These are phyloP conservation scores for Neonectria magnoliae DNA, from an alignment of 2,329 filamentous ascomycete genomes.

Conservation along the genomic window DNA sequence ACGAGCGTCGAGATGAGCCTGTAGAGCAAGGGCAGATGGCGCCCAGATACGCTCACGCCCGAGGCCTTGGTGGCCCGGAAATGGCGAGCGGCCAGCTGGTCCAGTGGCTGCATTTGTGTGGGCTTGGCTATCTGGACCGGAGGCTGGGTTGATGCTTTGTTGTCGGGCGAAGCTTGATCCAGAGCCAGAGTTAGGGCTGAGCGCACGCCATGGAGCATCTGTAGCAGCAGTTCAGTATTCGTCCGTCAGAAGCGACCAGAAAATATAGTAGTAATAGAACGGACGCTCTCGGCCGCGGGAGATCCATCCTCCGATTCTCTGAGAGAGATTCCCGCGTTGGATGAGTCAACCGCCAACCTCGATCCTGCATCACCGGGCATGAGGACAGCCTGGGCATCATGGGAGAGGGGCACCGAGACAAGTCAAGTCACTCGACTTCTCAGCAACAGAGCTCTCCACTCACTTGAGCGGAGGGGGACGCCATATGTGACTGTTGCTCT, in stretches of 20 bases:
- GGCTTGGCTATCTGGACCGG: constrained; percentile 39
- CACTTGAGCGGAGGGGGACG: neutral
- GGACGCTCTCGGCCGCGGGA: constrained; percentile 22
- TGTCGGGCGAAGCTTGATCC: constrained; percentile 25
- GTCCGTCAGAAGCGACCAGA: neutral
- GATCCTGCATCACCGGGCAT: neutral
- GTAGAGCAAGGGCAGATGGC: constrained; percentile 66
- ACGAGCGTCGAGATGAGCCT: constrained; percentile 63
- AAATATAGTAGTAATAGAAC: neutral
- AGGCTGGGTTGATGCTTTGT: constrained; percentile 29
- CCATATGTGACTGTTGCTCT: neutral
- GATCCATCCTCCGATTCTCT: constrained; percentile 1
- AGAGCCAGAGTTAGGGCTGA: constrained; percentile 39
- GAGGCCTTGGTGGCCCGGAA: constrained; percentile 59
- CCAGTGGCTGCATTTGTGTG: constrained; percentile 57
- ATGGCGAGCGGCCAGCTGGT: constrained; percentile 58
- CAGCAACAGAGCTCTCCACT: neutral
- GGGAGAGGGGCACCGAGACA: neutral
- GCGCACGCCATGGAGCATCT: constrained; percentile 42
- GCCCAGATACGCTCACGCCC: constrained; percentile 61
- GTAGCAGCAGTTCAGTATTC: neutral
- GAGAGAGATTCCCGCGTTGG: neutral
- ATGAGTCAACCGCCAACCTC: neutral
- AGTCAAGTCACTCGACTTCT: neutral
- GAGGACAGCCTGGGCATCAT: neutral